Evolutionary conservation across 192 early-diverging fungal genomes (phyloP), one percentile per base, ranked within the genome.

Genomic region (Funneliformis mosseae): DNA sequence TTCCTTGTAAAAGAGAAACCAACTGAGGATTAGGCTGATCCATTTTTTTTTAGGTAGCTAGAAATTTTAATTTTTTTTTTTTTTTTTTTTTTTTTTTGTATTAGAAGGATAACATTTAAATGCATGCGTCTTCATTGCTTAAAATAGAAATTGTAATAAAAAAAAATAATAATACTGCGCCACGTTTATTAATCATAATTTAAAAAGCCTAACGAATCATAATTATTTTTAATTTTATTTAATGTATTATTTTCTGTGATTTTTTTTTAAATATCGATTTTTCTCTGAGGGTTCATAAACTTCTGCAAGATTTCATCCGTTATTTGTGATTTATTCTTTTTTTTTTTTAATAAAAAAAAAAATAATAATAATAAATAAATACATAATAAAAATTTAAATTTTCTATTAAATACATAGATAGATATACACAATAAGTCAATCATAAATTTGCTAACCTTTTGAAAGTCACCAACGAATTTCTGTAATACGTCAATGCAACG

Each of bases 401-500:
- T 3, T 74, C 33, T 3, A 33, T 33, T 2, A 33, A n/a, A n/a
- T n/a, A n/a, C n/a, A n/a, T n/a, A n/a, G n/a, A n/a, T n/a, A n/a
- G n/a, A n/a, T n/a, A n/a, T n/a, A n/a, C n/a, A n/a, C n/a, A n/a
- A 33, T 33, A 33, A 33, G 33, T 33, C 33, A 33, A 33, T 2
- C 33, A 9, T 33, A 25, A 7, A 38, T 0, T n/a, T 67, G 76
- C 77, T 79, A 82, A 86, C 85, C 68, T 92, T 88, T 84, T 98
- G 96, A 88, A 97, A 92, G 16, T 88, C 89, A 18, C 82, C 86
- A 33, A 99, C 92, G 78, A 97, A 88, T 41, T 89, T 88, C 83
- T 92, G 89, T 45, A 99, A 76, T 28, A 94, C 92, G 63, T 92
- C 88, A 85, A 96, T 96, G 86, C 97, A 99, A 62, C 88, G 87